Conservation (phyloP, 176 grass and related monocot genomes). For the Calamus simplicifolius region DNA sequence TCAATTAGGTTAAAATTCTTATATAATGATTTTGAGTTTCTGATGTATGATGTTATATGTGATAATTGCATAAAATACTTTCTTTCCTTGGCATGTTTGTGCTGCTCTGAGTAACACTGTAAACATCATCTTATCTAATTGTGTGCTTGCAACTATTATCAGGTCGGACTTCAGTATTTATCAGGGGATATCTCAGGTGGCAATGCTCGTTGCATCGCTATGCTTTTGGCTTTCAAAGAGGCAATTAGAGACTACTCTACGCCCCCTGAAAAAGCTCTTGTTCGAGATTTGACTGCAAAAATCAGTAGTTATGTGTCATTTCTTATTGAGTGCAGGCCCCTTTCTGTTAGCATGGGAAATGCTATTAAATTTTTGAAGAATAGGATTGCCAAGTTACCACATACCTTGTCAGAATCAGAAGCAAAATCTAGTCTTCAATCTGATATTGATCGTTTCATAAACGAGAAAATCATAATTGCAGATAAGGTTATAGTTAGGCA, state of each 20-base stretch:
- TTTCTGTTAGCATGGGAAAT: conserved; percentile 83
- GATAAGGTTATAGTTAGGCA: conserved; percentile 61
- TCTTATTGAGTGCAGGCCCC: conserved; percentile 61
- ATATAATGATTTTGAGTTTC: too few species aligned
- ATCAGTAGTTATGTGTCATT: conserved; percentile 63
- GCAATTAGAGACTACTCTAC: conserved; percentile 66
- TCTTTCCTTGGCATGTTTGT: not conserved
- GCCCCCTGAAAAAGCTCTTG: conserved; percentile 56
- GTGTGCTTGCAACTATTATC: conserved; percentile 9
- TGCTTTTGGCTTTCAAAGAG: conserved; percentile 75
- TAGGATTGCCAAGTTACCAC: conserved; percentile 42
- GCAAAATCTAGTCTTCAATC: conserved; percentile 61
- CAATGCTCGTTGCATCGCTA: conserved; percentile 69
- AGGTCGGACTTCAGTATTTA: conserved; percentile 84
- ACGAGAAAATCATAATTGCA: conserved; percentile 72
- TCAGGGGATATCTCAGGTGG: conserved; percentile 52
- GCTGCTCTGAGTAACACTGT: not conserved
- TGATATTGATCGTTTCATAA: conserved; percentile 80
- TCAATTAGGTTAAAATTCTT: too few species aligned
- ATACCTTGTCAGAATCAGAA: conserved; percentile 46
- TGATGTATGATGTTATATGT: not conserved
- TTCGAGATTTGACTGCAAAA: conserved; percentile 57
- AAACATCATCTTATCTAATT: conserved; percentile 8
- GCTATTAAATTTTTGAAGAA: conserved; percentile 70
- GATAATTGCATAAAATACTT: too few species aligned